These are phyloP conservation scores for Calonectria hawksworthii DNA, from an alignment of 2,329 filamentous ascomycete genomes.

Conservation along the genomic window DNA sequence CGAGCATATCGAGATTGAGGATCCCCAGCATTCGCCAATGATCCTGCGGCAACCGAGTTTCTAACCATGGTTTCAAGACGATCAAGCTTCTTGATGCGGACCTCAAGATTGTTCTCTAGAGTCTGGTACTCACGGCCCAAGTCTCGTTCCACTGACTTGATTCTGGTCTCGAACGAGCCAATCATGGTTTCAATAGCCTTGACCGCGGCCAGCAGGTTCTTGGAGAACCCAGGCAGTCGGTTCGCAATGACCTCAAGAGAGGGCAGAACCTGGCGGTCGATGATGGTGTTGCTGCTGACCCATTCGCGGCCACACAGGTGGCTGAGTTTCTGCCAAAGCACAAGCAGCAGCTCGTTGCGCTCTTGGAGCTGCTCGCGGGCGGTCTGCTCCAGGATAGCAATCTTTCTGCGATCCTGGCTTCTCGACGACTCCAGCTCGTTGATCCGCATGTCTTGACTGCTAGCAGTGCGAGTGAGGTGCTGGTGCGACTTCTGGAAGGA, in stretches of 20 bases:
- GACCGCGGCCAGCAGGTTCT: slow-evolving; percentile 88
- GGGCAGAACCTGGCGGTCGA: slow-evolving; percentile 87
- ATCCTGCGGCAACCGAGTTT: slow-evolving; percentile 69
- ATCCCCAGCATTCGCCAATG: slow-evolving; percentile 56
- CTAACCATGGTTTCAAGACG: slow-evolving; percentile 85
- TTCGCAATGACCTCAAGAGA: slow-evolving; percentile 88
- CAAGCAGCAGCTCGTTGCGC: slow-evolving; percentile 87
- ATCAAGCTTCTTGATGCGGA: slow-evolving; percentile 87
- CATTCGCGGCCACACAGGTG: slow-evolving; percentile 91
- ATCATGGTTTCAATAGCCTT: slow-evolving; percentile 89
- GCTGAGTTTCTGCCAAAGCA: slow-evolving; percentile 92
- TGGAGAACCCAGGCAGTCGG: slow-evolving; percentile 89
- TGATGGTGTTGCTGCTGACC: slow-evolving; percentile 89
- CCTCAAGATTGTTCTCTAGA: slow-evolving; percentile 84
- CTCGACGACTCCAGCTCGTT: slow-evolving; percentile 87
- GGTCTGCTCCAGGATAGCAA: slow-evolving; percentile 81
- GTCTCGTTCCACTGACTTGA: slow-evolving; percentile 89
- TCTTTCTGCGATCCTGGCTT: slow-evolving; percentile 82
- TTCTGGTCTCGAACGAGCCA: slow-evolving; percentile 81
- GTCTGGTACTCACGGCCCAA: slow-evolving; percentile 92
- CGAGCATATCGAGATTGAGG: slow-evolving; percentile 64
- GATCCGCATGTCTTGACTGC: slow-evolving; percentile 87
- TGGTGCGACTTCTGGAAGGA: slow-evolving; percentile 89
- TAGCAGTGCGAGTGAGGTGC: slow-evolving; percentile 87
- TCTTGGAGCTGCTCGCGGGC: slow-evolving; percentile 91